Conservation (phyloP, 805 yeast genomes). For the Candida adriatica region DNA sequence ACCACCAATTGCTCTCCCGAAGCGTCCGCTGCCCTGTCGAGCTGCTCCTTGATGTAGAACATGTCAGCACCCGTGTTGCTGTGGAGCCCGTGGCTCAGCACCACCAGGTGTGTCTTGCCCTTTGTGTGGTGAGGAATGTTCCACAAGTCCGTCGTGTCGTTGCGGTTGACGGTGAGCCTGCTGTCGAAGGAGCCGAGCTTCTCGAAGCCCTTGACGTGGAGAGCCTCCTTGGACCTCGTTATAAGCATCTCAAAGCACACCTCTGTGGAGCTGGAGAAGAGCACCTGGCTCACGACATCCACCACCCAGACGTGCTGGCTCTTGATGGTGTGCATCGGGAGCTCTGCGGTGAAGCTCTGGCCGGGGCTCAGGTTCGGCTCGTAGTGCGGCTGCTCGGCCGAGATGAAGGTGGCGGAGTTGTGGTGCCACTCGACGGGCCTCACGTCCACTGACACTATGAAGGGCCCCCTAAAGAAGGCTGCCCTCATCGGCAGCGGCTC, state of each 20-base stretch:
- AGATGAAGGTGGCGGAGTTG: constrained; percentile 43
- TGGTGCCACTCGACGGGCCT: constrained; percentile 48
- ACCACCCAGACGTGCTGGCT: constrained; percentile 58
- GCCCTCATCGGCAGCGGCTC: constrained; percentile 61
- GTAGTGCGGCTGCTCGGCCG: constrained; percentile 72
- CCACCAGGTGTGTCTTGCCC: constrained; percentile 55
- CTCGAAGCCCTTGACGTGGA: constrained; percentile 19
- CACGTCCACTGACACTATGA: constrained; percentile 65
- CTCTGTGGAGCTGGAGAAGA: constrained; percentile 56
- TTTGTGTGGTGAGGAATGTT: constrained; percentile 44
- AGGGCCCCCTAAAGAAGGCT: constrained; percentile 73
- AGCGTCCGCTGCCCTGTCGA: constrained; percentile 37
- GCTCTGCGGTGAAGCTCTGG: constrained; percentile 50
- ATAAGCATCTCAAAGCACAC: constrained; percentile 57
- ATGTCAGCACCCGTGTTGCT: constrained; percentile 73
- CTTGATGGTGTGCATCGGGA: constrained; percentile 59
- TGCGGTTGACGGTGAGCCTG: constrained; percentile 40
- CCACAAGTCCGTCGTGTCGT: constrained; percentile 66
- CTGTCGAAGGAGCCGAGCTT: constrained; percentile 26
- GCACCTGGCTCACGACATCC: constrained; percentile 64
- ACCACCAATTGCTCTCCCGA: constrained; percentile 52
- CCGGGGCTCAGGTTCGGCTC: constrained; percentile 70
- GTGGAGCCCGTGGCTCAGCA: constrained; percentile 73
- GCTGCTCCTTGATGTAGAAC: constrained; percentile 64
- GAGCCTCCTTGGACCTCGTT: constrained; percentile 32